A percentile compares a stretch with the other conserved stretches of the same genome.
Evolutionary conservation across 352 stramenopile genomes (phyloP).

Genomic region (Globisporangium lucens): DNA sequence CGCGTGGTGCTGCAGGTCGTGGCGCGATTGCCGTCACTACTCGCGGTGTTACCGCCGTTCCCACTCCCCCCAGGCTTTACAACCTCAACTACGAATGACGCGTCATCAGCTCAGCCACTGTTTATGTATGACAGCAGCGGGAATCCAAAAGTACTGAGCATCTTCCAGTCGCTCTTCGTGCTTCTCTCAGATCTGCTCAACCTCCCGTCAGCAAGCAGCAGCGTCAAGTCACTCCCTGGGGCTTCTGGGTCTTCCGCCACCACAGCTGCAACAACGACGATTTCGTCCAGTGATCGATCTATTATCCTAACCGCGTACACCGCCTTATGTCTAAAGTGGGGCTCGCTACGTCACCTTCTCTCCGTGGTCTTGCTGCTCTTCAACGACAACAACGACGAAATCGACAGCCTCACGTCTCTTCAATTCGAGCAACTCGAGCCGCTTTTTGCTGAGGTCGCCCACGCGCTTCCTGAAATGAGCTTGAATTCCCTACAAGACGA

Average conservation of each 20-base stretch:
- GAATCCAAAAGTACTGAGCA: slow-evolving; percentile 22
- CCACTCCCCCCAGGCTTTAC: slow-evolving; percentile 48
- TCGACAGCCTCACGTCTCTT: slow-evolving; percentile 5
- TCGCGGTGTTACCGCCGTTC: slow-evolving; percentile 50
- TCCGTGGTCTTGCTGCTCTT: slow-evolving; percentile 38
- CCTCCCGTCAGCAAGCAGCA: not conserved
- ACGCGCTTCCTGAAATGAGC: slow-evolving; percentile 24
- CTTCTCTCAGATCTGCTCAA: slow-evolving; percentile 42
- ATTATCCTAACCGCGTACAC: slow-evolving; percentile 49
- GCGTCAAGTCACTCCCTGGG: not conserved
- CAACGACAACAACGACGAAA: slow-evolving; percentile 19
- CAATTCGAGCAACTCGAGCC: slow-evolving; percentile 30
- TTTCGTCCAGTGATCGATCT: slow-evolving; percentile 27
- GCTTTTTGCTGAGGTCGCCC: slow-evolving; percentile 41
- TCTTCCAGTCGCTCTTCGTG: slow-evolving; percentile 54
- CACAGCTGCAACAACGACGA: not conserved
- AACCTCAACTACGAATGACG: not conserved
- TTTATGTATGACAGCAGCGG: not conserved
- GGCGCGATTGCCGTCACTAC: slow-evolving; percentile 49
- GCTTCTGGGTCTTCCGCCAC: not conserved
- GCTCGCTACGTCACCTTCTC: slow-evolving; percentile 49
- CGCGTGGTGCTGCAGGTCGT: slow-evolving; percentile 49
- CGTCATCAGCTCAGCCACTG: no score
- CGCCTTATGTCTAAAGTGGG: slow-evolving; percentile 68
- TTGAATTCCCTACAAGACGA: slow-evolving; percentile 14